Percentiles rank a stretch among this genome's conserved stretches.
These are phyloP conservation scores for Lodderomyces margitis DNA, from an alignment of 1,139 yeast species.

Conservation along the genomic window DNA sequence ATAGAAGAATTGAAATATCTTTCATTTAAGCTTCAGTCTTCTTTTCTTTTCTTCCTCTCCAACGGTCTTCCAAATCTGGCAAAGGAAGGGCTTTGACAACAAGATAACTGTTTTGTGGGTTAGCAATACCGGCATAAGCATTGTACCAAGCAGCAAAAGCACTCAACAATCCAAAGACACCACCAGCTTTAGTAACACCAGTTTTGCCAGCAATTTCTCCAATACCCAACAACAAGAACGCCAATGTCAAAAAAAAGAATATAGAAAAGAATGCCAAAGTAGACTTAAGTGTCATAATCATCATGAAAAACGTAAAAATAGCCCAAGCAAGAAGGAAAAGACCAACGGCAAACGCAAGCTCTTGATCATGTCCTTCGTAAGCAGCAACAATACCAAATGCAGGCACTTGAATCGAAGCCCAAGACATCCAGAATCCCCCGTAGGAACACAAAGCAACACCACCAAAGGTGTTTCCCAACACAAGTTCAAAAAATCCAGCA, in stretches of 20 bases:
- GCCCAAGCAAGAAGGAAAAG: constrained; percentile 78
- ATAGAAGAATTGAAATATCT: not conserved
- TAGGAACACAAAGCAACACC: constrained; percentile 78
- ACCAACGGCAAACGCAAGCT: constrained; percentile 57
- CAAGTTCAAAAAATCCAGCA: constrained; percentile 80
- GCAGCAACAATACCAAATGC: constrained; percentile 72
- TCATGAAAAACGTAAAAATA: constrained; percentile 69
- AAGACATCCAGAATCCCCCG: constrained; percentile 90
- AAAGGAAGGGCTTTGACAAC: constrained; percentile 51
- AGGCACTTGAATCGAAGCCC: constrained; percentile 69
- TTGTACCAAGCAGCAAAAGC: constrained; percentile 86
- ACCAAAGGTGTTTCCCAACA: constrained; percentile 85
- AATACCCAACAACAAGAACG: constrained; percentile 66
- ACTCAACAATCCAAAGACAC: constrained; percentile 75
- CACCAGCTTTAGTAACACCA: constrained; percentile 61
- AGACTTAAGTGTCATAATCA: constrained; percentile 70
- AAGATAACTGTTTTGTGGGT: constrained; percentile 64
- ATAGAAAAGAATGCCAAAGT: constrained; percentile 72
- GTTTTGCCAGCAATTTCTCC: constrained; percentile 42
- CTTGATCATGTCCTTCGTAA: constrained; percentile 34
- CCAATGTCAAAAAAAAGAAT: constrained; percentile 61
- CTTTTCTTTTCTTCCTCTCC: constrained; percentile 1
- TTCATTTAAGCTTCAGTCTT: not conserved
- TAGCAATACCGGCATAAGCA: constrained; percentile 89
- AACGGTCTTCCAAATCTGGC: constrained; percentile 35